phyloP scores from a whole-genome alignment of 2,329 filamentous ascomycete genomes.

The Diaporthe sp. region DNA sequence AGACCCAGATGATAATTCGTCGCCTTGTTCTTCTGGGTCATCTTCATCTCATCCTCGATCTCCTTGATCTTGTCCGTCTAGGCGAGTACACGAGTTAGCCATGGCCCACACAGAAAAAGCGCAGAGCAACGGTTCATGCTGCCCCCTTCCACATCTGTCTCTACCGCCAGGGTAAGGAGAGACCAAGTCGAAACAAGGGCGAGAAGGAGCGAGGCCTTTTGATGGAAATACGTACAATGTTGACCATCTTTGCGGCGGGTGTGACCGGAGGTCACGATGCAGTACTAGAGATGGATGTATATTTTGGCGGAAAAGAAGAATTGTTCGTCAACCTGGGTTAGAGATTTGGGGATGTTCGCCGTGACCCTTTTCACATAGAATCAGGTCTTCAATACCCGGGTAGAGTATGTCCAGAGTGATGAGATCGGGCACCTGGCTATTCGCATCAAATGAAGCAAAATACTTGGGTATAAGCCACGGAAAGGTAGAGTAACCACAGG shows the following conservation, averaged over 20 bases:
- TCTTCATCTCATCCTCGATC: constrained; percentile 99
- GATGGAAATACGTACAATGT: constrained; percentile 69
- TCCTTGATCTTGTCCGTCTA: constrained; percentile 98
- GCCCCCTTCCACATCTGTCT: not conserved
- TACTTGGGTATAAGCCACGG: not conserved
- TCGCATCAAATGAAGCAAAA: not conserved
- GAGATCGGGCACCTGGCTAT: not conserved
- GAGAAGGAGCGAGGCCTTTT: not conserved
- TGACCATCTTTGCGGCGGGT: constrained; percentile 80
- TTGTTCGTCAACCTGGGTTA: not conserved
- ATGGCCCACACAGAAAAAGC: not conserved
- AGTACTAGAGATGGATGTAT: not conserved
- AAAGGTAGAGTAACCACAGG: not conserved
- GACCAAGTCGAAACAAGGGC: not conserved
- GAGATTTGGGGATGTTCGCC: not conserved
- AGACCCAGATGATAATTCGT: constrained; percentile 95
- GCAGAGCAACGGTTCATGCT: not conserved
- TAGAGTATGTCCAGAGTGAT: not conserved
- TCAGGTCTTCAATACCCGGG: not conserved
- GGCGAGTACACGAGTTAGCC: not conserved
- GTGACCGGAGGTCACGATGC: constrained; percentile 34
- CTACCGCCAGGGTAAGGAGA: not conserved
- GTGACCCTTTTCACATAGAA: not conserved
- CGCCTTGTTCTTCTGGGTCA: constrained; percentile 87
- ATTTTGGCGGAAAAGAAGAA: not conserved